Evolutionary conservation across 2,329 filamentous ascomycete species (phyloP).

Genomic region (Aspergillus piperis): DNA sequence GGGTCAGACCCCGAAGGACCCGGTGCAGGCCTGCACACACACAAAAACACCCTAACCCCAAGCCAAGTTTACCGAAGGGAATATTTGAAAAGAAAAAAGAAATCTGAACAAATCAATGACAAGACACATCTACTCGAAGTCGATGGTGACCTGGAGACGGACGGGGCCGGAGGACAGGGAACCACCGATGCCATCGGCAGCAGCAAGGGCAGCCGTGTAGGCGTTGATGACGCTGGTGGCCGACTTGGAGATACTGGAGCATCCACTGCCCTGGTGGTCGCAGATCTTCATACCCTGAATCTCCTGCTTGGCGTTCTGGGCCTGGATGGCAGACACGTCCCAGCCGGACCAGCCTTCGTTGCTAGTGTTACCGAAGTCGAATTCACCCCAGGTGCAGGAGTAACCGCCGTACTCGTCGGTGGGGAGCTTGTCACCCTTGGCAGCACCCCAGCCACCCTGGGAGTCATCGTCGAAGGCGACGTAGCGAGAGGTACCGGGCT

Average conservation of each 20-base stretch:
- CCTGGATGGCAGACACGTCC: slow-evolving; percentile 45
- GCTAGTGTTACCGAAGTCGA: slow-evolving; percentile 36
- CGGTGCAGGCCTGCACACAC: not conserved
- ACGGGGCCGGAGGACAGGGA: slow-evolving; percentile 29
- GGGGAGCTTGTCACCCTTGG: slow-evolving; percentile 30
- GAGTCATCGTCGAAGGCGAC: slow-evolving; percentile 42
- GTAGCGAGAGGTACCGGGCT: slow-evolving; percentile 34
- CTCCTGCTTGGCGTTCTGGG: slow-evolving; percentile 27
- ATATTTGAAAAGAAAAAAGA: slow-evolving; percentile 12
- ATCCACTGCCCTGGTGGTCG: slow-evolving; percentile 26
- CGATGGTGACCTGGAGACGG: slow-evolving; percentile 34
- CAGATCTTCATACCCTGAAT: slow-evolving; percentile 44
- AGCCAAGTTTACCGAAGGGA: slow-evolving; percentile 8
- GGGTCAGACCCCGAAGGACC: slow-evolving; percentile 7
- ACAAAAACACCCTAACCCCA: slow-evolving; percentile 16
- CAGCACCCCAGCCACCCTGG: slow-evolving; percentile 40
- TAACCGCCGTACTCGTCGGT: slow-evolving; percentile 32
- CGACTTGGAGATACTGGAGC: slow-evolving; percentile 34
- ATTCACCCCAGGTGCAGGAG: slow-evolving; percentile 46
- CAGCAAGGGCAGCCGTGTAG: slow-evolving; percentile 34
- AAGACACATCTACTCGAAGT: slow-evolving; percentile 27
- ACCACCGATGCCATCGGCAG: slow-evolving; percentile 34
- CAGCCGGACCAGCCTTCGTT: slow-evolving; percentile 40
- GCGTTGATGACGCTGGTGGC: slow-evolving; percentile 30
- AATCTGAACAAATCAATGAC: slow-evolving; percentile 10